A percentile compares a stretch with the other conserved stretches of the same genome.
phyloP scores from a whole-genome alignment of 1,139 yeast genomes.

The Candida dubliniensis region DNA sequence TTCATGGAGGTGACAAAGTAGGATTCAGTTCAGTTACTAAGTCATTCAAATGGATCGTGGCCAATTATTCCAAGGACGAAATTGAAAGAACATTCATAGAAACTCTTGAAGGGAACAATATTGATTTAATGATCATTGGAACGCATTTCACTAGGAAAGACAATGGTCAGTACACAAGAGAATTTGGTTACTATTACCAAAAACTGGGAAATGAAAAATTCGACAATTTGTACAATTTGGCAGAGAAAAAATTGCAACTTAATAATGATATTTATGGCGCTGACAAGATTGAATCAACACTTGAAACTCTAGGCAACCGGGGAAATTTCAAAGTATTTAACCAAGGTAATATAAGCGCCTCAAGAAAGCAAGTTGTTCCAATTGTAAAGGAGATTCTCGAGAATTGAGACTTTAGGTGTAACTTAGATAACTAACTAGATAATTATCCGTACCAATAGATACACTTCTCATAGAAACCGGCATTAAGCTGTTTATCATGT shows the following conservation, averaged over 20 bases:
- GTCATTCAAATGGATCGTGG: constrained; percentile 57
- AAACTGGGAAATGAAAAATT: constrained; percentile 17
- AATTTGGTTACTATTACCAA: constrained; percentile 47
- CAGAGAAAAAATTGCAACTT: constrained; percentile 32
- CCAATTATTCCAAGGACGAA: constrained; percentile 28
- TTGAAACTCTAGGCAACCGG: constrained; percentile 13
- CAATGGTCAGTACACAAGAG: constrained; percentile 51
- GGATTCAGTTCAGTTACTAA: constrained; percentile 81
- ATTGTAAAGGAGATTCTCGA: constrained; percentile 38
- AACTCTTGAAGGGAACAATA: constrained; percentile 35
- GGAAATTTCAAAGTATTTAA: constrained; percentile 34
- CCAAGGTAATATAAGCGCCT: constrained; percentile 60
- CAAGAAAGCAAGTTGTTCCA: constrained; percentile 89
- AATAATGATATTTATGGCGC: constrained; percentile 19
- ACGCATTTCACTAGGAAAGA: constrained; percentile 53
- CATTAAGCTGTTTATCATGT: constrained; percentile 19
- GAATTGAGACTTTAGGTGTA: neutral
- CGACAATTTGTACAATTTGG: constrained; percentile 25
- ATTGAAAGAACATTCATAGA: constrained; percentile 38
- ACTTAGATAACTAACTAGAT: constrained; percentile 13
- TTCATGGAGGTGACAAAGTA: constrained; percentile 38
- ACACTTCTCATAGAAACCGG: constrained; percentile 11
- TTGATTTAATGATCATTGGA: constrained; percentile 62
- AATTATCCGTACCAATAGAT: constrained; percentile 11
- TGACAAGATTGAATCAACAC: constrained; percentile 14